These are phyloP conservation scores for Brasilioporus rufonigricans DNA, from an alignment of 768 basidiomycete genomes.

Conservation along the genomic window DNA sequence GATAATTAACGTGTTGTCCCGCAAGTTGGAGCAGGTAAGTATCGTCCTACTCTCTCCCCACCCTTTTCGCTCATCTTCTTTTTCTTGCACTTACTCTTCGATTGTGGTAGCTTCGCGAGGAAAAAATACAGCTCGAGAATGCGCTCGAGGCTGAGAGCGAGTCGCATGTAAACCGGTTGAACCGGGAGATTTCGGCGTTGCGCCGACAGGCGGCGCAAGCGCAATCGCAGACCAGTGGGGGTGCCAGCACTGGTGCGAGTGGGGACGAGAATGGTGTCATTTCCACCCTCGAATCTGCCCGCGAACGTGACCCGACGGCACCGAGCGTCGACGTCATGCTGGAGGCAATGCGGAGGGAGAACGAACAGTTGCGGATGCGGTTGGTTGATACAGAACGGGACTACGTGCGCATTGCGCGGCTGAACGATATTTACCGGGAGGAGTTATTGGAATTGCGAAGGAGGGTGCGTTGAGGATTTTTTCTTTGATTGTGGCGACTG, in stretches of 20 bases:
- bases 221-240: conserved; percentile 44
- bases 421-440: conserved; percentile 84
- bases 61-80: too few relatives aligned
- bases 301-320: conserved; percentile 29
- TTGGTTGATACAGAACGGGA: conserved; percentile 76
- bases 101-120: conserved; percentile 62
- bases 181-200: conserved; percentile 65
- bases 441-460: conserved; percentile 77
- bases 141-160: conserved; percentile 83
- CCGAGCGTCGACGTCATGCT: conserved; percentile 59
- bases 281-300: conserved; percentile 9
- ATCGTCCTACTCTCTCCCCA: too few relatives aligned
- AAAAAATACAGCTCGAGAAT: conserved; percentile 83
- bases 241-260: conserved; percentile 12
- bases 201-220: conserved; percentile 37
- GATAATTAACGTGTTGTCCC: conserved; percentile 77
- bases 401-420: conserved; percentile 65
- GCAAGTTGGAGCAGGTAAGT: conserved; percentile 74
- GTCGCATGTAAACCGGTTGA: conserved; percentile 74
- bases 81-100: not conserved
- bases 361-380: conserved; percentile 65
- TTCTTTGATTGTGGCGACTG: not conserved
- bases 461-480: conserved; percentile 49
- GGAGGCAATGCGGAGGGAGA: conserved; percentile 75
- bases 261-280: conserved; percentile 7